Percentiles rank a stretch among this genome's conserved stretches.
Conservation (phyloP, 257 asterid species). For the Mitragyna speciosa region DNA sequence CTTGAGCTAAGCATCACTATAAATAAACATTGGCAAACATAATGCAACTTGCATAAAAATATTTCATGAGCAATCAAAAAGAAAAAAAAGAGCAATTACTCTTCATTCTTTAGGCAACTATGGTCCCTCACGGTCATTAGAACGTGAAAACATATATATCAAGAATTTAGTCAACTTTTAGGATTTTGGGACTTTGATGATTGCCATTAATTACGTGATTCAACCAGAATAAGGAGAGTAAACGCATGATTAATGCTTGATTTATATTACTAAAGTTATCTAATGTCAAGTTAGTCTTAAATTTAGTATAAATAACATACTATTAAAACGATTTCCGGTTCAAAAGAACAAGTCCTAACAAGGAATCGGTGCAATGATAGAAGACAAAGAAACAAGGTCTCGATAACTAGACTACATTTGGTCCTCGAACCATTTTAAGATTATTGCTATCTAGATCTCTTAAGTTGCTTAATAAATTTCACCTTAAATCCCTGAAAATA, state of each 20-base stretch:
- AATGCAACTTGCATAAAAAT: background rate
- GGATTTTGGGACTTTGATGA: background rate
- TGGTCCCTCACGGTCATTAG: background rate
- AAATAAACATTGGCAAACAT: background rate
- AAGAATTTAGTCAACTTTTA: background rate
- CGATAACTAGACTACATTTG: too few species aligned
- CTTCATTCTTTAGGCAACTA: background rate
- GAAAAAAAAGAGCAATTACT: background rate
- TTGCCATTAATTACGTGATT: background rate
- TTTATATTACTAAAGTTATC: background rate
- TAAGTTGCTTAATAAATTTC: too few species aligned
- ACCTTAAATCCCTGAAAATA: too few species aligned
- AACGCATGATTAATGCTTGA: background rate
- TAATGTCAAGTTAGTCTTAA: too few species aligned
- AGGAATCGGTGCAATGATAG: too few species aligned
- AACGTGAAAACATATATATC: background rate
- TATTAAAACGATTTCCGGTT: too few species aligned
- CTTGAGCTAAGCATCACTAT: background rate
- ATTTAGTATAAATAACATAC: too few species aligned
- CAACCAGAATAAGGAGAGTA: background rate
- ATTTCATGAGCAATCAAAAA: background rate
- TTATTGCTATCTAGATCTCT: too few species aligned
- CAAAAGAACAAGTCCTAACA: too few species aligned
- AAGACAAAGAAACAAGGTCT: too few species aligned
- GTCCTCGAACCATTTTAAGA: too few species aligned